Base-by-base conservation (phyloP, 2,329 filamentous ascomycete species). In the Penicillium decumbens region DNA sequence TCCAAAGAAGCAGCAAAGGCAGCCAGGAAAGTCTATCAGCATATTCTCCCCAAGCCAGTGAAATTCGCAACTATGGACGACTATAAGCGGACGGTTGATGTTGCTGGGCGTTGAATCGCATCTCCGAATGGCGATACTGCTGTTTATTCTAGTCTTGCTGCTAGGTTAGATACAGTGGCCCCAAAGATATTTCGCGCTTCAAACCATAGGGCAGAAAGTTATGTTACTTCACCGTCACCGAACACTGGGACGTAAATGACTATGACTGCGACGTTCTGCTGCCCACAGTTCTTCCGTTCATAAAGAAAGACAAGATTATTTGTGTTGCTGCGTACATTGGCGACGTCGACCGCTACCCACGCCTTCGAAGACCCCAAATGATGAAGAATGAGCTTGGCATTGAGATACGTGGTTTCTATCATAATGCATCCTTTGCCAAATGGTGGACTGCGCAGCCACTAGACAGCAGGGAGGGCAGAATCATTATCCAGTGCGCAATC, bases 271-370 rank as follows among this genome's bases (percentile, higher is more conserved):
- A 53, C n/a, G n/a, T n/a, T 6, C 69, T 69, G 2, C 57, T 75
- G 0, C 72, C 71, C 0, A 20, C 27, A 1, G 64, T 74, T 45
- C 60, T 74, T 7, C 72, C 71, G 2, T 50, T 58, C 0, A 50
- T 67, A 3, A 60, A 72, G 29, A 75, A 75, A 42, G 65, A 72
- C 38, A 29, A 71, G 0, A 58, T 75, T 1, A 71, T 74, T 10
- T 52, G 62, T 4, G 62, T 68, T 44, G 69, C 72, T 0, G 72
- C 71, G 0, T 74, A 66, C 20, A 49, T 61, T 0, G 72, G 72
- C 2, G 63, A 75, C 18, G 51, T 75, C 5, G 71, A 76, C 39
- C 66, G 71, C 3, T 75, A 74, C 35, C 20, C 47, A 0, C 65
- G 72, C 0, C 59, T 76, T 0, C 57, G 61, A 13, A 56, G 68